These are phyloP conservation scores for Hanseniaspora vineae DNA, from an alignment of 805 yeast genomes.

Conservation along the genomic window DNA sequence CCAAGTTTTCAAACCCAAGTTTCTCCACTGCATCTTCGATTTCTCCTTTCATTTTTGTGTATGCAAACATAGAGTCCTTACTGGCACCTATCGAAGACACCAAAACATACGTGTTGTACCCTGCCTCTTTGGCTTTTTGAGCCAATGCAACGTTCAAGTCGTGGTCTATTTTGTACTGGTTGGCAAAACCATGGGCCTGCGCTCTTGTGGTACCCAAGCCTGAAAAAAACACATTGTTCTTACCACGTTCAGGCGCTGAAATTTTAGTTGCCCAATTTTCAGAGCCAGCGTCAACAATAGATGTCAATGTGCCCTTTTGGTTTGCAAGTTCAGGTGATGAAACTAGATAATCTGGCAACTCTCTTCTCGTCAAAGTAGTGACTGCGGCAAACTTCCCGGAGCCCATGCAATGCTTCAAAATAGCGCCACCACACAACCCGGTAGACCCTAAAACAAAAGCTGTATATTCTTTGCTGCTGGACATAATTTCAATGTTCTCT, in stretches of 20 bases:
- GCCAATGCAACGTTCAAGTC: constrained; percentile 61
- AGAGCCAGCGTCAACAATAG: constrained; percentile 34
- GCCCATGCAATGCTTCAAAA: constrained; percentile 27
- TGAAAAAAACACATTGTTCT: constrained; percentile 37
- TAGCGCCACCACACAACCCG: constrained; percentile 57
- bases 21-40: constrained; percentile 55
- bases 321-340: constrained; percentile 1
- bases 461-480: not conserved
- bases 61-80: constrained; percentile 42
- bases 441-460: constrained; percentile 55
- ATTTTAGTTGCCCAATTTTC: constrained; percentile 37
- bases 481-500: too few species aligned
- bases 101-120: constrained; percentile 54
- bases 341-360: constrained; percentile 16
- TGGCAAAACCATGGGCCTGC: constrained; percentile 59
- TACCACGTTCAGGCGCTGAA: constrained; percentile 16
- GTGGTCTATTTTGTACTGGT: constrained; percentile 60
- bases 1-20: constrained; percentile 54
- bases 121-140: constrained; percentile 56
- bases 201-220: constrained; percentile 68
- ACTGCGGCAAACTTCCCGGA: constrained; percentile 28
- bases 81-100: constrained; percentile 59
- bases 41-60: constrained; percentile 59
- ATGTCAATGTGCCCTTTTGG: constrained; percentile 20
- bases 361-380: constrained; percentile 40